These are phyloP conservation scores for Auricularia cornea DNA, from an alignment of 768 basidiomycete species.

Conservation along the genomic window DNA sequence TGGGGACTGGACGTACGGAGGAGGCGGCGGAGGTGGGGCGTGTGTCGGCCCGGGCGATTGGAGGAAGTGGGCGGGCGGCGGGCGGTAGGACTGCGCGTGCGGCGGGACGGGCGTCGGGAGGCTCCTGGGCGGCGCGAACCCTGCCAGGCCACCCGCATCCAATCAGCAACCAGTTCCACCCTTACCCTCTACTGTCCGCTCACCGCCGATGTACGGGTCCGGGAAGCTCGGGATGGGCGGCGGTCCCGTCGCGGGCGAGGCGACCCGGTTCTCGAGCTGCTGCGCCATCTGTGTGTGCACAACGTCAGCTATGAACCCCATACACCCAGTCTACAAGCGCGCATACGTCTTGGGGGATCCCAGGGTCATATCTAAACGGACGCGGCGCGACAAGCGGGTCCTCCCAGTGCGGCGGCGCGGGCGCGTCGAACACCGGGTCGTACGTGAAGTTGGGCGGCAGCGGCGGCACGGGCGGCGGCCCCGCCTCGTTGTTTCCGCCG, in stretches of 20 bases:
- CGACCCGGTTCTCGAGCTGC: constrained; percentile 40
- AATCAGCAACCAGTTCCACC: too few species aligned
- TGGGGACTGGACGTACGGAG: neutral
- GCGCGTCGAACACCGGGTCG: neutral
- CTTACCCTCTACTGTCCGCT: too few species aligned
- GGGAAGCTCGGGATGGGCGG: neutral
- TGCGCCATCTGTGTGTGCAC: constrained; percentile 49
- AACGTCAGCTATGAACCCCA: neutral
- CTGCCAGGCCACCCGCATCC: neutral
- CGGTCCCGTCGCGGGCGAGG: neutral
- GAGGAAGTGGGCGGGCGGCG: neutral
- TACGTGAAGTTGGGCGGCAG: constrained; percentile 32
- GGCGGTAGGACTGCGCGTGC: neutral
- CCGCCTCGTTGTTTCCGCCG: neutral
- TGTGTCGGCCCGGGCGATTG: neutral
- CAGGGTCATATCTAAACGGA: constrained; percentile 54
- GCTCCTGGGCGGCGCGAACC: neutral
- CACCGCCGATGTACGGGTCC: neutral
- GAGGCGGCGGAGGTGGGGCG: too few species aligned
- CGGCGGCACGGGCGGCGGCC: constrained; percentile 40
- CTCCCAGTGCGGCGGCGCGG: constrained; percentile 40
- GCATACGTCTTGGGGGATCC: constrained; percentile 50
- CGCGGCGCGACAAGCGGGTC: constrained; percentile 56
- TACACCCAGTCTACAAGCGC: too few species aligned
- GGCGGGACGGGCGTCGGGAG: constrained; percentile 3